Base-by-base conservation (phyloP, 768 basidiomycete species). In the Calocybe gangraenosa region DNA sequence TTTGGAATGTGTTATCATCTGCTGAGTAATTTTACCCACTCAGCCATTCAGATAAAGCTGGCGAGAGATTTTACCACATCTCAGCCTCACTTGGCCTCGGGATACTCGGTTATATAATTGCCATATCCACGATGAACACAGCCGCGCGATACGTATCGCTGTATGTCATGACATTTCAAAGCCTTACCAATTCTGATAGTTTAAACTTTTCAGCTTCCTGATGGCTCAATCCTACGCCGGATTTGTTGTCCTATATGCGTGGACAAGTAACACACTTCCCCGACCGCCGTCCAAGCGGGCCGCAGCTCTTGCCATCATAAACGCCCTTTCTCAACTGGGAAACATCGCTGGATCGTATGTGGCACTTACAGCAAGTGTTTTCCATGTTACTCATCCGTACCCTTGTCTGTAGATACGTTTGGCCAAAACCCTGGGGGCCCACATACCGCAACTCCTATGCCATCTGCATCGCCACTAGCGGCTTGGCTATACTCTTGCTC, bases 241-340 rank as follows among this genome's bases (percentile, higher is more conserved):
- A 3, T 87, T 84, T 63, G 77, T 90, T 50, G 73, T 75, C 44
- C 82, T 86, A 46, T 58, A 75, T 36, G 71, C 75, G 0, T 79
- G 76, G 76, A 67, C 70, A 8, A 74, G 72, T 46, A 68, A 70
- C 21, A 68, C 74, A n/a, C 67, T 78, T 14, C 59, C 70, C 5
- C 60, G 79, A n/a, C 82, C 92, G 19, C 75, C 89, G 3, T 80
- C 84, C n/a, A 94, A 93, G 64, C 82, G 92, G 3, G 87, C 92
- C 2, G 84, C 92, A n/a, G 84, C 84, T 10, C 71, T 95, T 38
- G 92, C 90, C 1, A 65, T 88, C 49, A 78, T 92, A 56, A 92
- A 93, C 61, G 79, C 83, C 33, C 79, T 90, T 57, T 84, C 84
- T 7, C 82, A 89, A 57, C 71, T 89, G 2, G 92, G 92, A 0